A percentile compares a stretch with the other conserved stretches of the same genome.
phyloP scores from a whole-genome alignment of 1,284 basidiomycete species.

The Neolentinus lepideus region DNA sequence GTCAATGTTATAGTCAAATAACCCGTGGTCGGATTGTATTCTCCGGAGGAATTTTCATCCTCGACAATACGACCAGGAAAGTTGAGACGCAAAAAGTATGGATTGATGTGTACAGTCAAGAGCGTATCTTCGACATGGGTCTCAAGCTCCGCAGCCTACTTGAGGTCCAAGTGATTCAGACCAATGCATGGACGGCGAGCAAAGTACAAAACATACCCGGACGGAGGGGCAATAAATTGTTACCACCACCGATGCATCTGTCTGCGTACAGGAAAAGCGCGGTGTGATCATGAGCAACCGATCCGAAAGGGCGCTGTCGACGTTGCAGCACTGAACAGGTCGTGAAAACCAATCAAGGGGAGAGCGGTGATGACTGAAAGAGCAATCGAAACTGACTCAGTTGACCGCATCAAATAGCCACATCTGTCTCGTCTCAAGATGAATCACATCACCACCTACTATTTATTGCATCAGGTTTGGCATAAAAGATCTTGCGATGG shows the following conservation, averaged over 20 bases:
- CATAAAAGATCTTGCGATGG: not conserved
- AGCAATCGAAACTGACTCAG: not conserved
- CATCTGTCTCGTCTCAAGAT: not conserved
- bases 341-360: no score
- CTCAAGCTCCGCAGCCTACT: slow-evolving; percentile 72
- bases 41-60: slow-evolving; percentile 63
- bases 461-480: not conserved
- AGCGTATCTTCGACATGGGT: slow-evolving; percentile 65
- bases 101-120: slow-evolving; percentile 70
- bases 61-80: slow-evolving; percentile 47
- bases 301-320: not conserved
- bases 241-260: slow-evolving; percentile 47
- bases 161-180: slow-evolving; percentile 14
- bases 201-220: slow-evolving; percentile 43
- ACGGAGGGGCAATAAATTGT: slow-evolving; percentile 71
- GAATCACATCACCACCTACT: not conserved
- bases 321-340: no score
- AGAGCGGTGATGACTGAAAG: no score
- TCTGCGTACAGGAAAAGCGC: slow-evolving; percentile 68
- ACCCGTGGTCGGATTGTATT: slow-evolving; percentile 67
- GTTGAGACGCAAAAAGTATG: slow-evolving; percentile 74
- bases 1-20: slow-evolving; percentile 63
- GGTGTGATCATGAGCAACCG: slow-evolving; percentile 66
- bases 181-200: slow-evolving; percentile 6
- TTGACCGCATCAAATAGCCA: not conserved